Evolutionary conservation across 257 asterid genomes (phyloP), one percentile per base, ranked within the genome.

Genomic region (Euphrasia confusa): DNA sequence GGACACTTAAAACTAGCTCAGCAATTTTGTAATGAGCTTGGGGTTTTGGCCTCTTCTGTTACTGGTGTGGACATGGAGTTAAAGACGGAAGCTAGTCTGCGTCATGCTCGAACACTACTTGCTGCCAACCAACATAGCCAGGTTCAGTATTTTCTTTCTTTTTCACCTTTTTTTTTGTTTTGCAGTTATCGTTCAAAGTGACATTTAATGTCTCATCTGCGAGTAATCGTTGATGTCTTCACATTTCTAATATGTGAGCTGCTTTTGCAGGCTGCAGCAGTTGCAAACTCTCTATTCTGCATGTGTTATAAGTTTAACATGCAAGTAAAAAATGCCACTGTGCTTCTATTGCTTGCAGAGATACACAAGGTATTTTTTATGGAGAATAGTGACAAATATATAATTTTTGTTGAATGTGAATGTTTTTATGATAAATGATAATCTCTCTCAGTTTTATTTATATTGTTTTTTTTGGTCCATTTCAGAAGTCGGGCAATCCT

Each of bases 281-380:
- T 89, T 68, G 95, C 96, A 56, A 84, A 80, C 77, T 71, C 90
- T 59, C 88, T 92, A 60, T 92, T 92, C 72, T 74, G 88, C 79
- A 81, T 65, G 66, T 86, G 97, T 66, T 87, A 83, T 77, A 87
- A 84, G 68, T 89, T 79, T 67, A 80, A 84, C 74, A 77, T 92
- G 88, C 94, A 92, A 79, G 89, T 92, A 32, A 88, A 89, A 81
- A 92, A 86, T 77, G 99, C 99, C 48, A 71, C 81, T 37, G 86
- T 86, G 74, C 95, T 92, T 74, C 94, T 92, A 75, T 74, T 92
- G 82, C 94, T 92, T 64, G 99, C 99, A 30, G 99, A 92, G 83
- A 92, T 92, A 74, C 94, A 86, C 80, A 89, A 86, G 98, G 98
- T 91, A 81, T 53, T 21, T 72, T 60, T 9, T 49, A 24, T 24